phyloP scores from a whole-genome alignment of 345 rosid species.

The rapeseed (Brassica napus) region Da-Ae NC_063452.1:17545501-17546000 shows the following conservation, averaged over 20 bases:
- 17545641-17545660: background rate
- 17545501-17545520: slow-evolving; percentile 25
- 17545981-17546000: background rate
- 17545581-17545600: background rate
- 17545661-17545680: background rate
- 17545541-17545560: background rate
- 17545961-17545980: background rate
- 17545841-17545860: background rate
- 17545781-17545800: background rate
- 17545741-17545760: background rate
- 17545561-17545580: background rate
- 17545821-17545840: background rate
- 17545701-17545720: background rate
- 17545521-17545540: background rate
- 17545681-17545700: background rate
- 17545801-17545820: background rate
- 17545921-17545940: background rate
- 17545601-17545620: background rate
- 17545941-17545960: background rate
- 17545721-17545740: background rate
- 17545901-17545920: background rate
- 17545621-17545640: background rate
- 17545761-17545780: background rate
- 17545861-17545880: background rate
- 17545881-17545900: background rate